Evolutionary conservation across 441 rosid genomes (phyloP), one percentile per base, ranked within the genome.

Genomic region (Manihot esculenta): DNA sequence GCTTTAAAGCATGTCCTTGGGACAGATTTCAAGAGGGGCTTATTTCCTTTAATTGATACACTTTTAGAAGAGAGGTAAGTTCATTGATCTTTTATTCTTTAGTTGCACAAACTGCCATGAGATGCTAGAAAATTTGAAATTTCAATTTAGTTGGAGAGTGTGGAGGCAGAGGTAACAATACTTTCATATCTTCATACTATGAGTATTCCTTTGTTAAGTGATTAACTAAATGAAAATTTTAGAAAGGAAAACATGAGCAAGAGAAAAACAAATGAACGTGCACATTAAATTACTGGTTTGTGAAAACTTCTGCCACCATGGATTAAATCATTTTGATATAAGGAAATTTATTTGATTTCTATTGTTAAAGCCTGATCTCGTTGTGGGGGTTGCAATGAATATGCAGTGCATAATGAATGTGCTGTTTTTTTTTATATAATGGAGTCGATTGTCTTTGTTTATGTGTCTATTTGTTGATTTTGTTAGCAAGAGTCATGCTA

Each of bases 11-110:
- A 96, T 86, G 98, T 96, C 64, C 87, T 96, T 56, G 98, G 98
- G 69, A 96, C 99, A 56, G 99, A 96, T 84, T 96, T 93, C 83
- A 93, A 93, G 88, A 87, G 94, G 83, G 99, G 99, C 69, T 88
- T 96, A 79, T 93, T 93, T 86, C 99, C 98, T 62, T 83, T 91
- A 78, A 91, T 96, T 59, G 98, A 96, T 83, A 93, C 86, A 27
- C 88, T 96, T 70, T 78, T 93, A 79, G 97, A 96, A 74, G 97
- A 96, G 83, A 91, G 97, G 99, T 96, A 84, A 75, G 44, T 35
- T 45, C 21, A 26, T 64, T 13, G 21, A 55, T 44, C 49, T 53
- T 62, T 1, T 58, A 38, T 55, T 15, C 33, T 79, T 70, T 54
- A 23, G 44, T 55, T 20, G n/a, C 21, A 41, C 76, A 26, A 64